Percentiles rank a stretch among this genome's conserved stretches.
Evolutionary conservation across 1,284 basidiomycete genomes (phyloP).

Genomic region (Coniferiporia sulphurascens): DNA sequence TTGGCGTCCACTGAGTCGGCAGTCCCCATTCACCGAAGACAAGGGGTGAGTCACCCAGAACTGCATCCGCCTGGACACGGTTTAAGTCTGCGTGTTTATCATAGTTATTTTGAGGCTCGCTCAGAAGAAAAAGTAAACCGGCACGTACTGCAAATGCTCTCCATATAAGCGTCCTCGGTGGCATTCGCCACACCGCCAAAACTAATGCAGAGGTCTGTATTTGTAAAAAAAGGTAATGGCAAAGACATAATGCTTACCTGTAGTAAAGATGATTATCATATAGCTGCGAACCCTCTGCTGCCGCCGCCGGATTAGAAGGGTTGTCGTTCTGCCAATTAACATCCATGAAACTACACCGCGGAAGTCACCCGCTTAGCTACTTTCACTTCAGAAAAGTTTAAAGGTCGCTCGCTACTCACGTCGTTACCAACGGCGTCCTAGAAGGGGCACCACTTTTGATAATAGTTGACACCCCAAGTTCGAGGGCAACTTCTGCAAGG

Average conservation of each 20-base stretch:
- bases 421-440: slow-evolving; percentile 43
- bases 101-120: not conserved
- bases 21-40: slow-evolving; percentile 65
- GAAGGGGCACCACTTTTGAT: slow-evolving; percentile 25
- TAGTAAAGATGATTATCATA: slow-evolving; percentile 83
- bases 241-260: slow-evolving; percentile 35
- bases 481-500: slow-evolving; percentile 36
- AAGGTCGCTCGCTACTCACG: slow-evolving; percentile 31
- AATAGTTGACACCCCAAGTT: slow-evolving; percentile 31
- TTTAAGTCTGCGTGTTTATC: slow-evolving; percentile 39
- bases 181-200: slow-evolving; percentile 69
- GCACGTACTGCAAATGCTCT: slow-evolving; percentile 60
- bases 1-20: slow-evolving; percentile 60
- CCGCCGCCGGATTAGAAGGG: slow-evolving; percentile 64
- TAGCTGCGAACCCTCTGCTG: slow-evolving; percentile 60
- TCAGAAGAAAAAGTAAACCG: not conserved
- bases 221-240: not conserved
- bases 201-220: slow-evolving; percentile 28
- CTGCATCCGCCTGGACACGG: slow-evolving; percentile 45
- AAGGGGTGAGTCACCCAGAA: slow-evolving; percentile 44
- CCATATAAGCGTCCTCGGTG: slow-evolving; percentile 59
- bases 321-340: slow-evolving; percentile 66
- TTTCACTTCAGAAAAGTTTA: not conserved
- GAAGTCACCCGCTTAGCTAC: not conserved
- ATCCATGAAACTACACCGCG: slow-evolving; percentile 62